Conservation (phyloP, 176 grass and related monocot species). For the Oryza officinalis region DNA sequence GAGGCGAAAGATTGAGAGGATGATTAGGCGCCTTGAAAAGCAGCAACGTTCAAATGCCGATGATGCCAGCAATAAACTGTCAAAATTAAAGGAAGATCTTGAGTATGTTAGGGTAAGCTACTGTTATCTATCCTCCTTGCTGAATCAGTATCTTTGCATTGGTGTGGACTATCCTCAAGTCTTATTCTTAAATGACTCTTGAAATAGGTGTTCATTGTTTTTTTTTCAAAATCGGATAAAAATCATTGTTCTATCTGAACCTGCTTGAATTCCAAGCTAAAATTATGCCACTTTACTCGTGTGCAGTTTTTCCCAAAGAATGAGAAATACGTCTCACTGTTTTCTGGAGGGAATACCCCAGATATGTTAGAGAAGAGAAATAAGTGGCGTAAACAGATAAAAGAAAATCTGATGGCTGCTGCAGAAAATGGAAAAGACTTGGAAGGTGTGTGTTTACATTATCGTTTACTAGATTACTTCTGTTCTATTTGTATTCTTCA, state of each 20-base stretch:
- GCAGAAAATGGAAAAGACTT: slow-evolving; percentile 86
- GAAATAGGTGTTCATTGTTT: background rate
- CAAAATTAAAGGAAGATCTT: slow-evolving; percentile 81
- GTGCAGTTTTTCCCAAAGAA: slow-evolving; percentile 97
- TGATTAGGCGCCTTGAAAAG: slow-evolving; percentile 94
- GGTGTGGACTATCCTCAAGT: background rate
- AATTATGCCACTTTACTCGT: slow-evolving; percentile 26
- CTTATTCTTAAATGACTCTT: slow-evolving; percentile 27
- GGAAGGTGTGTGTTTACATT: slow-evolving; percentile 59
- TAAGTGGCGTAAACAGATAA: slow-evolving; percentile 80
- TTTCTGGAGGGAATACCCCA: slow-evolving; percentile 59
- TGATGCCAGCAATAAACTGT: slow-evolving; percentile 65
- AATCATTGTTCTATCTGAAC: slow-evolving; percentile 17
- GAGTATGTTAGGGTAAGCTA: slow-evolving; percentile 90
- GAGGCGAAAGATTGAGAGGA: slow-evolving; percentile 95
- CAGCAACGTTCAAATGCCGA: slow-evolving; percentile 76
- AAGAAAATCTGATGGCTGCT: slow-evolving; percentile 74
- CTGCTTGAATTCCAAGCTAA: slow-evolving; percentile 37
- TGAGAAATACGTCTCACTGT: slow-evolving; percentile 83
- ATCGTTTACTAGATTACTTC: slow-evolving; percentile 21
- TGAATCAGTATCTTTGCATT: slow-evolving; percentile 23
- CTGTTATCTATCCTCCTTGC: slow-evolving; percentile 4
- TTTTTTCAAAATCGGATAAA: background rate
- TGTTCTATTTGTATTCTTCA: slow-evolving; percentile 12
- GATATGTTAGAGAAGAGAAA: slow-evolving; percentile 69